Evolutionary conservation across 2,329 filamentous ascomycete species (phyloP), one percentile per base, ranked within the genome.

Genomic region (Clonostachys rosea): DNA sequence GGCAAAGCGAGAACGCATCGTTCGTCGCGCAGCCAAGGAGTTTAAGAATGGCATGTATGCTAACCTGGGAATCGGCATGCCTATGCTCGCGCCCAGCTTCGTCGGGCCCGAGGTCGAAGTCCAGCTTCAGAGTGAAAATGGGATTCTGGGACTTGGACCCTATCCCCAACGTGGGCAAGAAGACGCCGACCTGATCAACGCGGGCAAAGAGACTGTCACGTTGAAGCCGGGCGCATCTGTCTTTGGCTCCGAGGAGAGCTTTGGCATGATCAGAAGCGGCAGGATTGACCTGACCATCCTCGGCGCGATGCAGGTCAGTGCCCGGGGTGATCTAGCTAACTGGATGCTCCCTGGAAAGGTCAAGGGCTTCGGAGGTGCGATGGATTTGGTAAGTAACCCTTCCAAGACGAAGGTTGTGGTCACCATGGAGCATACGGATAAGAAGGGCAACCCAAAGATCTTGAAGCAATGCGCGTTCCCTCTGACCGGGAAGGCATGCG

Each of bases 281-380:
- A 87, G 91, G 58, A 84, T 95, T 40, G 85, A 95, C 59, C 84
- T 95, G 6, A 90, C 87, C 0, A 90, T 95, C 58, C 78, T 95
- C 1, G 89, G 89, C 63, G 86, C 89, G 3, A 81, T 92, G 54
- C 87, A 95, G 69, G 89, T 94, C 18, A 86, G 82, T 53, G 87
- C 87, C 0, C 74, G 79, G 3, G 89, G 89, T 24, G 89, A 95
- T 61, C 68, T 95, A 46, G 89, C 89, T 42, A 94, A 94, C 68
- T 95, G 89, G 74, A 94, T 94, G 86, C 87, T 95, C 52, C 89
- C 89, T 0, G 89, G 89, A 20, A 94, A 92, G 67, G 81, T 89
- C 11, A 94, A 94, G 75, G 89, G 89, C 16, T 94, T 95, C 84
- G 89, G 89, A 50, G 84, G 84, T 30, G 84, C 84, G 16, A 88